Percentiles rank a stretch among this genome's conserved stretches.
Evolutionary conservation across 164 flowering plant species (phyloP).

Genomic region (Protea cynaroides): DNA sequence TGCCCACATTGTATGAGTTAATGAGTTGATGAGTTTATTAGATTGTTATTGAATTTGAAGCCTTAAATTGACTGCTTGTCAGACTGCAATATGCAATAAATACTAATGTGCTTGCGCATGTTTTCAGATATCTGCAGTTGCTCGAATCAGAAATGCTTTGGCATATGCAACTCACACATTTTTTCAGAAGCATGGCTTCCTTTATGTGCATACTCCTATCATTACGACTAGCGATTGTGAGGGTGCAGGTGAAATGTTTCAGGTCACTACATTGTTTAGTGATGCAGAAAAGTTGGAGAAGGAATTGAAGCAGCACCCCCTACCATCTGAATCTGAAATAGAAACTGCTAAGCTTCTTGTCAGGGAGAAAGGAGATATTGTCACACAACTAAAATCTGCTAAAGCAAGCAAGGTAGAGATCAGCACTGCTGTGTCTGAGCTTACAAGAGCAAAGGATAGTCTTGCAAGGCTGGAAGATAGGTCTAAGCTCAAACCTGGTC

Average conservation of each 20-base stretch:
- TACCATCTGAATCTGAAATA: conserved; percentile 51
- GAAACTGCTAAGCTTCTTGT: conserved; percentile 20
- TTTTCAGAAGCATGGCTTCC: conserved; percentile 55
- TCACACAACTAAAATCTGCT: too few species aligned
- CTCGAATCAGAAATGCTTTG: conserved; percentile 62
- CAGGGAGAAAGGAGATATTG: too few species aligned
- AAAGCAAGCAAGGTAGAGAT: too few species aligned
- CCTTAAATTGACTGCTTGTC: too few species aligned
- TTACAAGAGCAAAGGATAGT: conserved; percentile 52
- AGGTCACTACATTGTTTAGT: conserved; percentile 24
- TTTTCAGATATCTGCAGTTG: conserved; percentile 18
- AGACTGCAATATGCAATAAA: too few species aligned
- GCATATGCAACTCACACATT: conserved; percentile 69
- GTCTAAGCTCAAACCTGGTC: conserved; percentile 24
- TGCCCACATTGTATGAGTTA: too few species aligned
- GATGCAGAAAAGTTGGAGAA: conserved; percentile 14
- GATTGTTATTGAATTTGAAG: too few species aligned
- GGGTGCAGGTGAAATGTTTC: conserved; percentile 89
- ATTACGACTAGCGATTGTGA: conserved; percentile 81
- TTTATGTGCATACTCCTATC: conserved; percentile 65
- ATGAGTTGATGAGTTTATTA: too few species aligned
- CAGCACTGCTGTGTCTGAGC: too few species aligned
- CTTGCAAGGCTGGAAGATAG: conserved; percentile 45
- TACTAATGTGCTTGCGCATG: too few species aligned
- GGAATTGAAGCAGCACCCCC: conserved; percentile 55